Conservation (phyloP, 768 basidiomycete genomes). For the Termitomyces sp. region DNA sequence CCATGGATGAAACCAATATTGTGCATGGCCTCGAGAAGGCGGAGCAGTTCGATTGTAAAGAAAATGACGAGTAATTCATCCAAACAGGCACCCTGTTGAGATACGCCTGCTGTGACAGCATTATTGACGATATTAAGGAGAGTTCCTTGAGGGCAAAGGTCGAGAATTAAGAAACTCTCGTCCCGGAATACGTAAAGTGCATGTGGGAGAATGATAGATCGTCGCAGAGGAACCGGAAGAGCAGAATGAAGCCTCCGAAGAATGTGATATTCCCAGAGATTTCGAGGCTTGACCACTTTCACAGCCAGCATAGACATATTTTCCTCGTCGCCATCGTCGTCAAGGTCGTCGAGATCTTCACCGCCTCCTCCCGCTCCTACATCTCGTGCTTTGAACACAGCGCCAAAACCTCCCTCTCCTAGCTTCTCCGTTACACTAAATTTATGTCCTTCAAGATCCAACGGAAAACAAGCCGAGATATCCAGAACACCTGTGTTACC, state of each 20-base stretch:
- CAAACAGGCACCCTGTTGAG: constrained; percentile 75
- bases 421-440: constrained; percentile 83
- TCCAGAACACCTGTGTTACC: constrained; percentile 29
- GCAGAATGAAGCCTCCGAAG: constrained; percentile 72
- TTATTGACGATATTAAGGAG: constrained; percentile 91
- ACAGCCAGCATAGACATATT: constrained; percentile 66
- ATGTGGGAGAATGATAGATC: constrained; percentile 73
- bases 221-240: constrained; percentile 54
- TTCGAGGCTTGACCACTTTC: constrained; percentile 87
- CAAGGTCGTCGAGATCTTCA: constrained; percentile 49
- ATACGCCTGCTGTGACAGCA: constrained; percentile 69
- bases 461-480: constrained; percentile 38
- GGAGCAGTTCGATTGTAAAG: constrained; percentile 89
- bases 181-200: constrained; percentile 82
- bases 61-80: constrained; percentile 95
- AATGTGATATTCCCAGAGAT: constrained; percentile 90
- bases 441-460: constrained; percentile 59
- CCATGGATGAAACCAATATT: constrained; percentile 87
- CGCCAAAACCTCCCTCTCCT: constrained; percentile 95
- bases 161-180: constrained; percentile 87
- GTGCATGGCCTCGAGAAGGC: constrained; percentile 81
- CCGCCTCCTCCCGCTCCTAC: constrained; percentile 45
- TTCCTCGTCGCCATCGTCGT: constrained; percentile 50
- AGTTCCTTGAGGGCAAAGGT: constrained; percentile 87
- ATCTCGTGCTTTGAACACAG: constrained; percentile 85